Evolutionary conservation across 176 grass and related monocot species (phyloP).

Genomic region (Puccinellia tenuiflora): DNA sequence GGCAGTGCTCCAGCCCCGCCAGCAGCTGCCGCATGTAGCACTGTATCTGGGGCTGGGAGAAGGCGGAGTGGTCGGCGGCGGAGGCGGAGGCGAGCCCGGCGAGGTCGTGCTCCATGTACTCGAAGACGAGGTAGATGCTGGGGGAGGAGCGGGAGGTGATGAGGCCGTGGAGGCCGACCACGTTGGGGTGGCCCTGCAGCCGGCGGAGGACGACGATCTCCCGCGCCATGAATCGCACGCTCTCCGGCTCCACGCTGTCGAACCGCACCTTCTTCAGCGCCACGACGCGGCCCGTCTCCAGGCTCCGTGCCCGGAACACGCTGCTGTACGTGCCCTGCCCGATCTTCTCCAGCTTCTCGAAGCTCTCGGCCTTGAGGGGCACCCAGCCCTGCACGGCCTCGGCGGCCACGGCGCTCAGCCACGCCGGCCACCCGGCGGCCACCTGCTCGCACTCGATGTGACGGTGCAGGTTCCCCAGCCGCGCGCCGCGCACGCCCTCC

Average conservation of each 20-base stretch:
- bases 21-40: conserved; percentile 94
- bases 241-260: conserved; percentile 60
- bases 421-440: conserved; percentile 79
- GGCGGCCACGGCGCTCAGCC: conserved; percentile 81
- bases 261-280: conserved; percentile 71
- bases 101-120: conserved; percentile 99
- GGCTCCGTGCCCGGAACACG: conserved; percentile 40
- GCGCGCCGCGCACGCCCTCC: neutral
- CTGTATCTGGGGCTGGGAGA: conserved; percentile 64
- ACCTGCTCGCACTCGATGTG: conserved; percentile 57
- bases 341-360: conserved; percentile 89
- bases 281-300: conserved; percentile 27
- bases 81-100: conserved; percentile 52
- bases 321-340: conserved; percentile 62
- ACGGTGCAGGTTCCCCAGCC: conserved; percentile 40
- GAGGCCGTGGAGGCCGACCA: conserved; percentile 37
- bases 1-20: conserved; percentile 77
- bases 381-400: conserved; percentile 96
- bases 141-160: conserved; percentile 42
- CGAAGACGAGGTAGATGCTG: conserved; percentile 79
- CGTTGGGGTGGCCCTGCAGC: conserved; percentile 42
- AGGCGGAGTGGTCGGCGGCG: conserved; percentile 38
- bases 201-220: conserved; percentile 53
- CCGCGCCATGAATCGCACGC: conserved; percentile 57
- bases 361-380: conserved; percentile 70